Conservation (phyloP, 2,329 filamentous ascomycete species). For the Neonectria hederae region DNA sequence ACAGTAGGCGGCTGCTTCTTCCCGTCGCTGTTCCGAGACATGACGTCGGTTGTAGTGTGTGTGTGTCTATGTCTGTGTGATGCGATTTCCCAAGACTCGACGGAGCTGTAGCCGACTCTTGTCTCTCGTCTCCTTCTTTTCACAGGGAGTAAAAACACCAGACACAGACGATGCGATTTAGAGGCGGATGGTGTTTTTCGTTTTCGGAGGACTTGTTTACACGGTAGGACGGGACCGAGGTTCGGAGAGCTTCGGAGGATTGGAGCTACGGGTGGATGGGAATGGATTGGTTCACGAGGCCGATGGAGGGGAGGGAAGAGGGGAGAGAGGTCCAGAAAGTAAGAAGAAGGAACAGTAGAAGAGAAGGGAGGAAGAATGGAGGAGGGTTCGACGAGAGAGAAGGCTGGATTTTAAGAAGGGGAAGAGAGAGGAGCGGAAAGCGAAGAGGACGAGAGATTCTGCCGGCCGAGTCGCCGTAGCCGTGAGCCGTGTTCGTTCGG, state of each 20-base stretch:
- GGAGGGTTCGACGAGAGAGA: background rate
- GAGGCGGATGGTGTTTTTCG: background rate
- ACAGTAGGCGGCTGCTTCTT: slow-evolving; percentile 82
- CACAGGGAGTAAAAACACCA: background rate
- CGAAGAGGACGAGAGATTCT: background rate
- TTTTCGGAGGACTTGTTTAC: background rate
- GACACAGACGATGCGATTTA: background rate
- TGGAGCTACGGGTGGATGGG: too few species aligned
- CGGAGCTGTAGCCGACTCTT: background rate
- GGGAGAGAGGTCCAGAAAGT: background rate
- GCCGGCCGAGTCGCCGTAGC: background rate
- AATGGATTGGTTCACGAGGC: background rate
- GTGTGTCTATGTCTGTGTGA: background rate
- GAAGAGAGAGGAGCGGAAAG: slow-evolving; percentile 5
- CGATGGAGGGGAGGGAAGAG: background rate
- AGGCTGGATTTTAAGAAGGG: slow-evolving; percentile 1
- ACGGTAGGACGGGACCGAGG: background rate
- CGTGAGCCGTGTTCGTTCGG: background rate
- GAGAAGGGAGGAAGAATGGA: background rate
- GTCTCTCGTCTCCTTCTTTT: background rate
- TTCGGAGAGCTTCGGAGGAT: slow-evolving; percentile 13
- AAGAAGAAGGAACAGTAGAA: background rate
- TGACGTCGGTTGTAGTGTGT: slow-evolving; percentile 30
- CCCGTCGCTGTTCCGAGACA: slow-evolving; percentile 47
- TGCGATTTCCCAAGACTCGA: background rate